phyloP scores from a whole-genome alignment of 2,329 filamentous ascomycete genomes.

The Boeremia exigua region DNA sequence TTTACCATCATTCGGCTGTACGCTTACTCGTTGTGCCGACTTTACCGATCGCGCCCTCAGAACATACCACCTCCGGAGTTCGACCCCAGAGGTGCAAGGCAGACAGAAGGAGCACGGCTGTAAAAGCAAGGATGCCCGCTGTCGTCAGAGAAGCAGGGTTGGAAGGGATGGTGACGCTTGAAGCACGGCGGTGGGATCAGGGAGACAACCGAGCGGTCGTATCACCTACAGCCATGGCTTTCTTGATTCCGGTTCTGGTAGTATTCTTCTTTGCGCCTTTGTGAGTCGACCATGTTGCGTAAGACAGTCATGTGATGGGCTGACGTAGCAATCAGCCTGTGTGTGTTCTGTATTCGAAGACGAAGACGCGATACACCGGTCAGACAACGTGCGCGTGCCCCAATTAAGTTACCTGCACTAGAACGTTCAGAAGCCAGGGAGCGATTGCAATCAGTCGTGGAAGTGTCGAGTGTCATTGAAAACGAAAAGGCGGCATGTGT shows the following conservation, averaged over 20 bases:
- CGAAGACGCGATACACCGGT: slow-evolving; percentile 14
- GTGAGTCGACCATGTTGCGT: slow-evolving; percentile 25
- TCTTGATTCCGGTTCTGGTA: slow-evolving; percentile 38
- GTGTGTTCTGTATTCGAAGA: slow-evolving; percentile 31
- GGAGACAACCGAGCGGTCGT: slow-evolving; percentile 22
- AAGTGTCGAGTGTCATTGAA: slow-evolving; percentile 17
- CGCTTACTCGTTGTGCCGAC: slow-evolving; percentile 11
- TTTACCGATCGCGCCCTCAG: slow-evolving; percentile 5
- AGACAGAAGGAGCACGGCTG: neutral
- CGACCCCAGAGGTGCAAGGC: slow-evolving; percentile 1
- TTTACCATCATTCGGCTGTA: slow-evolving; percentile 3
- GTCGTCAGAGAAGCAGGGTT: slow-evolving; percentile 1
- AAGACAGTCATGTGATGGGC: neutral
- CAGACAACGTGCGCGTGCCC: neutral
- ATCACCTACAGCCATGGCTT: slow-evolving; percentile 37
- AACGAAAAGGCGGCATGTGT: slow-evolving; percentile 8
- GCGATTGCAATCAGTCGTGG: slow-evolving; percentile 29
- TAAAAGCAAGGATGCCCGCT: slow-evolving; percentile 16
- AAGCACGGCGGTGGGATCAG: slow-evolving; percentile 11
- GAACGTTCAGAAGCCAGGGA: slow-evolving; percentile 31
- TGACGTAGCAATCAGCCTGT: slow-evolving; percentile 20
- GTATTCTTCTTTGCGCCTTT: slow-evolving; percentile 37
- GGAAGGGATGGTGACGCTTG: neutral
- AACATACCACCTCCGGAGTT: slow-evolving; percentile 1
- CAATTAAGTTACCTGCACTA: slow-evolving; percentile 24